Percentiles rank a stretch among this genome's conserved stretches.
Conservation (phyloP, 352 stramenopile species). For the Phytophthora constricta region DNA sequence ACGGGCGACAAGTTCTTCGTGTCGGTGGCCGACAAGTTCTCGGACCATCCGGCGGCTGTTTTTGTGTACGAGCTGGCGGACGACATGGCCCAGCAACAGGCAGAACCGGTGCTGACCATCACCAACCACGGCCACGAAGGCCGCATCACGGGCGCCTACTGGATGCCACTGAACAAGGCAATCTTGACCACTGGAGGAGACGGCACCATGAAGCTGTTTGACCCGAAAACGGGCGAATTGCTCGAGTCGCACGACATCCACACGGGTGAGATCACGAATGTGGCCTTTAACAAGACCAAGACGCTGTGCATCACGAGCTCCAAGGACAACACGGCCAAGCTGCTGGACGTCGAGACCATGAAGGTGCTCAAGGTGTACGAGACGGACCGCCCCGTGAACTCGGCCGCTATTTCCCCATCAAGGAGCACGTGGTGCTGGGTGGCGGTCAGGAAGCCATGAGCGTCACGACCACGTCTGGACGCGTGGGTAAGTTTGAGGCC, state of each 20-base stretch:
- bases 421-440: constrained; percentile 96
- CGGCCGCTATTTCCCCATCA: constrained; percentile 97
- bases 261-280: constrained; percentile 96
- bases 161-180: constrained; percentile 87
- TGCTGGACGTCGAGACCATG: constrained; percentile 95
- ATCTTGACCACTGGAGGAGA: constrained; percentile 90
- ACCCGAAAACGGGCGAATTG: constrained; percentile 72
- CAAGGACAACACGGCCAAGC: constrained; percentile 97
- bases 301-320: constrained; percentile 97
- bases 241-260: constrained; percentile 91
- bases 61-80: constrained; percentile 85
- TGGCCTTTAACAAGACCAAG: constrained; percentile 97
- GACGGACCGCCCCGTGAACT: constrained; percentile 98
- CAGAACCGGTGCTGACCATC: constrained; percentile 75
- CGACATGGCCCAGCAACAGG: constrained; percentile 61
- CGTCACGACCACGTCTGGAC: constrained; percentile 96
- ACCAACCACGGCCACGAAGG: constrained; percentile 82
- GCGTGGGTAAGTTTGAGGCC: constrained; percentile 94
- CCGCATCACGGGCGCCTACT: constrained; percentile 84
- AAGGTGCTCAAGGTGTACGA: constrained; percentile 98
- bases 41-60: constrained; percentile 74
- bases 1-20: constrained; percentile 88
- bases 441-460: constrained; percentile 99
- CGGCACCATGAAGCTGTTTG: constrained; percentile 81
- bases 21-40: constrained; percentile 87